Evolutionary conservation across 345 rosid genomes (phyloP), one percentile per base, ranked within the genome.

Genomic region (Laguncularia racemosa): DNA sequence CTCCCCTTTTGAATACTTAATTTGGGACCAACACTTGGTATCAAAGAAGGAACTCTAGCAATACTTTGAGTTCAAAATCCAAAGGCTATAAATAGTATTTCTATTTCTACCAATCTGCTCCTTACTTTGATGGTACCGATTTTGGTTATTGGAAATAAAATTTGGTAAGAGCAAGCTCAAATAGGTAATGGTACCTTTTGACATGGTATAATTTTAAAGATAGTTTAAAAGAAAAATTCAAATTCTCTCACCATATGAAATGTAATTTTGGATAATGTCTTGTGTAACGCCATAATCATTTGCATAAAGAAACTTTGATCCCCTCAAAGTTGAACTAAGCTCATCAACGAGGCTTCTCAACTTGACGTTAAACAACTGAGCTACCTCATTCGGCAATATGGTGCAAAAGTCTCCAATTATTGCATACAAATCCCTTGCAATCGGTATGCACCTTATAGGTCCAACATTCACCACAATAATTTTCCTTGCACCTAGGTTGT

Each of bases 371-470:
- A 67, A 86, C 38, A 68, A 60, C 73, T 68, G 84, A 16, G 88
- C 97, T 65, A 86, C 15, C 70, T 82, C 73, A 67, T 89, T 89
- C 0, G 84, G 77, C 28, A 66, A 51, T 50, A 62, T 73, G 4
- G 60, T 82, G 60, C 97, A 84, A 1, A 57, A 38, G 5, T 71
- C 68, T 61, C 84, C 89, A 1, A 64, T 50, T 8, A 52, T 52
- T 20, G 77, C 84, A 66, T 77, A 74, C 6, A 66, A 10, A 20
- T 86, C 89, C 64, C 84, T 81, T 55, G 79, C 76, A 58, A 45
- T 84, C 3, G 97, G 97, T 48, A 89, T 82, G 62, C 97, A 89
- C 20, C 95, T 95, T 0, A 89, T 81, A 0, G 97, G 95, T 28
- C 95, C 95, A 0, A 86, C 92, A 45, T 84, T 86, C 20, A 63